phyloP scores from a whole-genome alignment of 805 yeast genomes.

The Kluyveromyces nonfermentans region DNA sequence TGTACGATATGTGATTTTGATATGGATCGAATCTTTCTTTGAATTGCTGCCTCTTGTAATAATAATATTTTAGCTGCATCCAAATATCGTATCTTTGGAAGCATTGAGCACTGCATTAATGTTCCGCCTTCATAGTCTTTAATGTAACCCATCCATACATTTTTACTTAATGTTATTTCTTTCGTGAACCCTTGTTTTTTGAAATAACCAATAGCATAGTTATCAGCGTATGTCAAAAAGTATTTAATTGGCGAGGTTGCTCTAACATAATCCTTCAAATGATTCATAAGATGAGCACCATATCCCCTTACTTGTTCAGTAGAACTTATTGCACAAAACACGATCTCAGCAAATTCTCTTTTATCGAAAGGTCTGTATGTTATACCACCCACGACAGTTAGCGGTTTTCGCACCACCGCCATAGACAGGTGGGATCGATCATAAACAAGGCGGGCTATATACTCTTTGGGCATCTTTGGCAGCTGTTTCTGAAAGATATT shows the following conservation, averaged over 20 bases:
- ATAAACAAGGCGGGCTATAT: constrained; percentile 87
- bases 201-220: constrained; percentile 97
- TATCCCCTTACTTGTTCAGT: constrained; percentile 98
- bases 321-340: constrained; percentile 94
- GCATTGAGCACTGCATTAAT: constrained; percentile 92
- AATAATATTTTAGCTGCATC: constrained; percentile 81
- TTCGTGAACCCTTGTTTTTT: constrained; percentile 97
- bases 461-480: constrained; percentile 98
- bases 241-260: constrained; percentile 78
- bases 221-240: constrained; percentile 93
- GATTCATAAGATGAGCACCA: constrained; percentile 98
- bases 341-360: constrained; percentile 93
- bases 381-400: constrained; percentile 96
- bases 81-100: constrained; percentile 78
- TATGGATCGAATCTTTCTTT: constrained; percentile 68
- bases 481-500: constrained; percentile 94
- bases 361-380: constrained; percentile 91
- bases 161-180: constrained; percentile 77
- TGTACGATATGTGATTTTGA: constrained; percentile 74
- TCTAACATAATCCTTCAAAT: constrained; percentile 87
- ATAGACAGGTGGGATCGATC: constrained; percentile 91
- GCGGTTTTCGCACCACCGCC: constrained; percentile 89
- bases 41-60: constrained; percentile 85
- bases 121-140: constrained; percentile 99
- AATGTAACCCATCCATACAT: constrained; percentile 96